Conservation (phyloP, 139 green algal species). For the Edaphochlamys debaryana region DNA sequence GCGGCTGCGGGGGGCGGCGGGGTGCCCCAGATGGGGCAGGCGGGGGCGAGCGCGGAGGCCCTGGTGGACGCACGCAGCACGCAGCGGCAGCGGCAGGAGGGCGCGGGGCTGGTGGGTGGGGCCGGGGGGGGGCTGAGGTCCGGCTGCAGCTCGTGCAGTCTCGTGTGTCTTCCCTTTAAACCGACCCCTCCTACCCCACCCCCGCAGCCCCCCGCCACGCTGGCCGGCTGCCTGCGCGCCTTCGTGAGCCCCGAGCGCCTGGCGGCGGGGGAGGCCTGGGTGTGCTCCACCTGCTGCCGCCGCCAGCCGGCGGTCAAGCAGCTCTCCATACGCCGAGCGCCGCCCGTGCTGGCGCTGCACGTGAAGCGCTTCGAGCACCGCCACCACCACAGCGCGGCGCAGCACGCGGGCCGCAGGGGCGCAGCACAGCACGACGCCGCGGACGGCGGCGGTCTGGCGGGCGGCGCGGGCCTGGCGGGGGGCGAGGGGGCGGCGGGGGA, state of each 20-base stretch:
- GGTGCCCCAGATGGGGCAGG: constrained; percentile 22
- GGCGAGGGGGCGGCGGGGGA: constrained; percentile 1
- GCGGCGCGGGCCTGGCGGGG: not conserved
- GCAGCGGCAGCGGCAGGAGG: not conserved
- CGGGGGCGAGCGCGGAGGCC: not conserved
- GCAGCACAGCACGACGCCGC: too few relatives aligned
- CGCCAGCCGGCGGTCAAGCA: constrained; percentile 81
- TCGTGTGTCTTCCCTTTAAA: too few relatives aligned
- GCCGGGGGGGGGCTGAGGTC: not conserved
- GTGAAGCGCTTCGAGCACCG: constrained; percentile 92
- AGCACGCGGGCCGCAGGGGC: not conserved
- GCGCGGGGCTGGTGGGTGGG: not conserved
- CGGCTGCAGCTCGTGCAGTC: too few relatives aligned
- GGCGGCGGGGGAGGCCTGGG: constrained; percentile 53
- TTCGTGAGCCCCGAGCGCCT: constrained; percentile 82
- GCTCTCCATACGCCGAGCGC: constrained; percentile 84
- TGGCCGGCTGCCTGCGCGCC: constrained; percentile 80
- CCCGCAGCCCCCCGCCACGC: too few relatives aligned
- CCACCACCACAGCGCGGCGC: constrained; percentile 15
- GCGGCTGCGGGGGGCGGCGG: not conserved
- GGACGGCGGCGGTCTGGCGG: not conserved
- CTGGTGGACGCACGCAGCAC: not conserved
- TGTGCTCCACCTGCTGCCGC: constrained; percentile 64
- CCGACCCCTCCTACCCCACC: too few relatives aligned
- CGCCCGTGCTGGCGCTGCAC: constrained; percentile 89